Evolutionary conservation across 1,284 basidiomycete genomes (phyloP), one percentile per base, ranked within the genome.

Genomic region (Melanopsichium pennsylvanicum): DNA sequence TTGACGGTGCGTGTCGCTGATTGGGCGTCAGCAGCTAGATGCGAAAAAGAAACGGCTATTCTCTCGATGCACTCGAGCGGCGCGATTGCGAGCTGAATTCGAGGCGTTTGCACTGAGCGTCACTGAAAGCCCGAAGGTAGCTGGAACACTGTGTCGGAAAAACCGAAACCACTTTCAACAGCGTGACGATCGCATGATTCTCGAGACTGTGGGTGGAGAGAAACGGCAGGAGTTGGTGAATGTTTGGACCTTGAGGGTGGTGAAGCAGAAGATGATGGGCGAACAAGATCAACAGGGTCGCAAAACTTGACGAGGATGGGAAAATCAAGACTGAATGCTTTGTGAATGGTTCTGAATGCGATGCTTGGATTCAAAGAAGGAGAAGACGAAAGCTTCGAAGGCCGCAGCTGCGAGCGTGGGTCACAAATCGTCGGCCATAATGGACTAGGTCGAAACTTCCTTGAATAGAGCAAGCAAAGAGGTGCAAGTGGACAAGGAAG

Each of bases 371-470:
- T 12, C 5, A 13, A 15, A 33, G 18, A 10, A 19, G 9, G 19
- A 40, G 44, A 40, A 25, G 8, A 18, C 21, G 21, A 47, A 43
- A 41, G 47, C 54, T 51, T 48, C 34, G 41, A 33, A 40, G 44
- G 60, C 54, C 44, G 40, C 37, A 47, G 40, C 45, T 47, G 23
- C 27, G 15, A 32, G 48, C 45, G 23, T 10, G 19, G 48, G 54
- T 57, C 54, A 63, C 44, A 51, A 47, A 44, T 12, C 9, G 54
- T 57, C 60, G 32, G 38, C 29, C 60, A 63, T 63, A 44, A 27
- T 37, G 54, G 35, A 37, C 25, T 13, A n/a, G n/a, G 27, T 13
- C 18, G 16, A 19, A 33, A 23, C 22, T 23, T 33, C 36, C 27
- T 34, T 32, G 22, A 22, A 21, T 31, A 45, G 35, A 39, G 35